Base-by-base conservation (phyloP, 192 early-diverging fungal species). In the Thamnidium elegans region DNA sequence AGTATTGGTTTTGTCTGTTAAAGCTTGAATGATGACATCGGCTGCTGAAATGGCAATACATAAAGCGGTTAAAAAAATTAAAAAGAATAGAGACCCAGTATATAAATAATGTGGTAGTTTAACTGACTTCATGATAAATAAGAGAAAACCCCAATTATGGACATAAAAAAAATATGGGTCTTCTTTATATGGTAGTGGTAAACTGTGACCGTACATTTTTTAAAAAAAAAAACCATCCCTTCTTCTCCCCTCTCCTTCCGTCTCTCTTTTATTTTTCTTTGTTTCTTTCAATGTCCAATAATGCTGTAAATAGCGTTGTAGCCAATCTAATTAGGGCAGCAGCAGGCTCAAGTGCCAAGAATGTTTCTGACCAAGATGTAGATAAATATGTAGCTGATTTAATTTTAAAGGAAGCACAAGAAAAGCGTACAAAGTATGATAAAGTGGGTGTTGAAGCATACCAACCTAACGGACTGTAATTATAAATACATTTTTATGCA, bases 331-430 rank as follows among this genome's bases (percentile, higher is more conserved):
- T 85, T 43, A 65, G 81, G 8, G 75, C 84, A 4, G 74, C 84
- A 34, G 77, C 78, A 15, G 79, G 81, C 32, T 70, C 74, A 4
- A 44, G 70, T 62, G 72, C 76, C 0, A 23, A 55, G 10, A 43
- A 54, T 4, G 36, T 79, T 11, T 48, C 70, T 6, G 79, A 81
- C 48, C 63, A 82, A n/a, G 81, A 81, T 62, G 58, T 85, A 6
- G 81, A 85, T 65, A 79, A 81, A 47, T 78, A 81, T 67, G 74
- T 85, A 26, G 84, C 81, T 1, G 76, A 85, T 42, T 47, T 85
- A 39, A 74, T 85, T 52, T 47, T 78, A 31, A 73, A 75, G 52
- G 76, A 79, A 44, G 83, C 83, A 2, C 34, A 59, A 13, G 67
- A 65, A 4, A 74, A 77, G 21, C 66, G 73, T 26, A 61, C 72